Percentiles rank a stretch among this genome's conserved stretches.
These are phyloP conservation scores for Debaryomycetaceae sp. DNA, from an alignment of 1,139 yeast species.

Conservation along the genomic window DNA sequence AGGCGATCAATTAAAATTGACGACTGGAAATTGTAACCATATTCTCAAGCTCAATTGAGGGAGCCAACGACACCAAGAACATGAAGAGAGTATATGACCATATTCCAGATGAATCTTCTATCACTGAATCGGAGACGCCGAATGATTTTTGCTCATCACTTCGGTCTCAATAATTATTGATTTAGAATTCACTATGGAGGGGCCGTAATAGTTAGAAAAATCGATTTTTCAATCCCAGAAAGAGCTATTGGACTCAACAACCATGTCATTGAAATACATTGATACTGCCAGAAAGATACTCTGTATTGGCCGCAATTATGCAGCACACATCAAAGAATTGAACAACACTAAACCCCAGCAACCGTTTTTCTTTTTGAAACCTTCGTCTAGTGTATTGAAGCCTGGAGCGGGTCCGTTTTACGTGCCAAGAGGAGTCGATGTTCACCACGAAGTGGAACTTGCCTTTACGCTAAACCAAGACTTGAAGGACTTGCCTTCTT, in stretches of 20 bases:
- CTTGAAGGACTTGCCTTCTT: constrained; percentile 58
- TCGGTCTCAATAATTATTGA: neutral
- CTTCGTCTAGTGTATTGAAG: constrained; percentile 60
- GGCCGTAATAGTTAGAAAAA: no score
- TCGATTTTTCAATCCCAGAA: constrained; percentile 32
- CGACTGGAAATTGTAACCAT: no score
- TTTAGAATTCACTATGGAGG: neutral
- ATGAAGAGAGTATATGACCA: no score
- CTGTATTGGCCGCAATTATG: constrained; percentile 95
- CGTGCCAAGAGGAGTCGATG: constrained; percentile 75
- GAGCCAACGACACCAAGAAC: no score
- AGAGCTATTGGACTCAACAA: constrained; percentile 11
- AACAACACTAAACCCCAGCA: constrained; percentile 75
- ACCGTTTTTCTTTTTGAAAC: constrained; percentile 92
- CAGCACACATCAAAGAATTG: constrained; percentile 88
- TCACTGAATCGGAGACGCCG: no score
- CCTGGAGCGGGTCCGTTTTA: constrained; percentile 73
- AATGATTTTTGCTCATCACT: no score
- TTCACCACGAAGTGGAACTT: constrained; percentile 91
- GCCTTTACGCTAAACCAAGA: constrained; percentile 71
- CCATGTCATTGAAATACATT: constrained; percentile 59
- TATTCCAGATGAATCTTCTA: no score
- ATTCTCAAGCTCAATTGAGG: no score
- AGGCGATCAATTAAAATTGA: constrained; percentile 13
- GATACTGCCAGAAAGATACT: constrained; percentile 74